Evolutionary conservation across 139 green algal species (phyloP).

Genomic region (Picochlorum sp.): DNA sequence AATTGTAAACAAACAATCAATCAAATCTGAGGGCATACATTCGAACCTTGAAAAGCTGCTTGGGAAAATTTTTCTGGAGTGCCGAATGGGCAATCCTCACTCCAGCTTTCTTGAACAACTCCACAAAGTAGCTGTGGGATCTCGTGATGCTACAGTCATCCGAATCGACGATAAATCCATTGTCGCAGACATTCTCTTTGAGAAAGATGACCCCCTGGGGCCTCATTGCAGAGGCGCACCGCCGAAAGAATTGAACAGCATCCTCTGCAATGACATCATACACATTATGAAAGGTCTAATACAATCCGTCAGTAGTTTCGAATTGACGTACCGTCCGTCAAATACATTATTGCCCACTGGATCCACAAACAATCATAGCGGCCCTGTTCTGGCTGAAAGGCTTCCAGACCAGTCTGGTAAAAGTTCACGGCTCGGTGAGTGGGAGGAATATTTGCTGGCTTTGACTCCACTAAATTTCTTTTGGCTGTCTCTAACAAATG

Average conservation of each 20-base stretch:
- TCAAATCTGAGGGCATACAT: slow-evolving; percentile 20
- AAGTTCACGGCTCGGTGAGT: slow-evolving; percentile 32
- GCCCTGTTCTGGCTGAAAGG: slow-evolving; percentile 36
- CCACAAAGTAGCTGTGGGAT: slow-evolving; percentile 24
- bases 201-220: slow-evolving; percentile 78
- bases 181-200: slow-evolving; percentile 87
- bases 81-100: slow-evolving; percentile 20
- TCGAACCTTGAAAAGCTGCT: slow-evolving; percentile 26
- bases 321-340: slow-evolving; percentile 70
- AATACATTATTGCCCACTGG: slow-evolving; percentile 83
- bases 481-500: slow-evolving; percentile 46
- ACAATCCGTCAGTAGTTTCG: no score
- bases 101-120: slow-evolving; percentile 22
- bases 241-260: slow-evolving; percentile 61
- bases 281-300: no score
- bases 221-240: slow-evolving; percentile 49
- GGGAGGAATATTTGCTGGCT: slow-evolving; percentile 4
- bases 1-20: neutral
- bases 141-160: slow-evolving; percentile 82
- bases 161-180: slow-evolving; percentile 86
- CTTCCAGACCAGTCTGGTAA: slow-evolving; percentile 43
- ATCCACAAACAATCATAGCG: slow-evolving; percentile 77
- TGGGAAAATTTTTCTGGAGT: slow-evolving; percentile 26
- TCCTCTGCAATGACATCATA: slow-evolving; percentile 35
- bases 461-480: slow-evolving; percentile 2